These are phyloP conservation scores for Hebeloma cylindrosporum DNA, from an alignment of 768 basidiomycete genomes.

Conservation along the genomic window DNA sequence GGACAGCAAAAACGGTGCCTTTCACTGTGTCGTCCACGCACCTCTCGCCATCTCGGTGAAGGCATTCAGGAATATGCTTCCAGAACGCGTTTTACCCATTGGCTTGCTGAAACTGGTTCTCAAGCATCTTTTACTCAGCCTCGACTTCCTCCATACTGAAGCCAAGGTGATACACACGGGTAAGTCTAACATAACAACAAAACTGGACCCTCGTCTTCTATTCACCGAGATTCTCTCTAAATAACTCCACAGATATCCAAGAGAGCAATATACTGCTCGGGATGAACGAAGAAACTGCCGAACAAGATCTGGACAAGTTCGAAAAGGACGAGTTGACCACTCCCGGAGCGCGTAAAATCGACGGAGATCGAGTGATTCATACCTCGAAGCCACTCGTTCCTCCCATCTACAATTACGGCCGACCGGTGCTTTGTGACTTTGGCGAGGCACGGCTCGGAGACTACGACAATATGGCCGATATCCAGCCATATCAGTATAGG, in stretches of 20 bases:
- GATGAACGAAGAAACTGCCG: slow-evolving; percentile 1
- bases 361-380: slow-evolving; percentile 15
- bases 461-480: not conserved
- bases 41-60: too few relatives aligned
- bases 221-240: too few relatives aligned
- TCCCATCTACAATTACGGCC: not conserved
- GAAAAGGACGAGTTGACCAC: slow-evolving; percentile 10
- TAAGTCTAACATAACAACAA: not conserved
- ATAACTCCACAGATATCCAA: too few relatives aligned
- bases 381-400: slow-evolving; percentile 1
- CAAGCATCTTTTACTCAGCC: slow-evolving; percentile 7
- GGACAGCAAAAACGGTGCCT: too few relatives aligned
- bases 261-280: slow-evolving; percentile 14
- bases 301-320: slow-evolving; percentile 13
- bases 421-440: slow-evolving; percentile 17
- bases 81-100: too few relatives aligned
- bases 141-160: slow-evolving; percentile 15
- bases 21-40: too few relatives aligned
- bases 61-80: too few relatives aligned
- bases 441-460: slow-evolving; percentile 7
- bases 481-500: slow-evolving; percentile 7
- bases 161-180: slow-evolving; percentile 16
- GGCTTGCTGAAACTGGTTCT: not conserved
- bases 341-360: slow-evolving; percentile 16
- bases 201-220: slow-evolving; percentile 18